Conservation (phyloP, 306 rosid species). For the Trifolium repens region DNA sequence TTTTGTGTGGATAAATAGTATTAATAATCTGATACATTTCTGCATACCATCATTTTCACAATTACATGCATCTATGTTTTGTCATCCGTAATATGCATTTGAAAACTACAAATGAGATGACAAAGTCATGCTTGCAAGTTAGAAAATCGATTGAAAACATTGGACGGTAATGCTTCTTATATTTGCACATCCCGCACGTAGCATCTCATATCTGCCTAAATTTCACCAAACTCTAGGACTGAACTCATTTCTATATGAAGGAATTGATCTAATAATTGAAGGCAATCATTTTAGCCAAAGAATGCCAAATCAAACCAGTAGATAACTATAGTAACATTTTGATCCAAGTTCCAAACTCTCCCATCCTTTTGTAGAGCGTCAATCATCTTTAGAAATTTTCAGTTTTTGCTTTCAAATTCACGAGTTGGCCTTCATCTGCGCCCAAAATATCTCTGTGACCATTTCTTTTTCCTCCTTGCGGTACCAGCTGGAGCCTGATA, state of each 20-base stretch:
- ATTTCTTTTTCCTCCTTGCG: constrained; percentile 79
- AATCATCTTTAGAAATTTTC: constrained; percentile 33
- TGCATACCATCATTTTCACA: neutral
- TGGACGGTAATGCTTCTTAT: constrained; percentile 3
- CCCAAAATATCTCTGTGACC: too few relatives aligned
- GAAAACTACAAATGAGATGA: neutral
- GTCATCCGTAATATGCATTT: neutral
- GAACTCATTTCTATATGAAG: constrained; percentile 28
- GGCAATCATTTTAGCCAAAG: constrained; percentile 6
- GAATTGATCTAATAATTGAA: constrained; percentile 34
- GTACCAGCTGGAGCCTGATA: constrained; percentile 77
- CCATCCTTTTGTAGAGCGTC: constrained; percentile 25
- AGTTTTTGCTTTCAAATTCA: constrained; percentile 83
- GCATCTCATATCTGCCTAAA: constrained; percentile 35
- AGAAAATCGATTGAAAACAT: constrained; percentile 25
- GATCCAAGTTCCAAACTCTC: constrained; percentile 21
- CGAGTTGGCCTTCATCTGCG: constrained; percentile 57
- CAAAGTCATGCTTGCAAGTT: constrained; percentile 3
- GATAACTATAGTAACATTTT: constrained; percentile 21
- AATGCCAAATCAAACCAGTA: constrained; percentile 16
- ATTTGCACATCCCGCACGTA: constrained; percentile 33
- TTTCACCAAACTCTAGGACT: constrained; percentile 39
- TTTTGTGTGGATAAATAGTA: neutral
- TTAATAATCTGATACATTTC: too few relatives aligned
- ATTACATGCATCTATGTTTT: neutral